phyloP scores from a whole-genome alignment of 2,329 filamentous ascomycete species.

The Dactylellina leptospora region DNA sequence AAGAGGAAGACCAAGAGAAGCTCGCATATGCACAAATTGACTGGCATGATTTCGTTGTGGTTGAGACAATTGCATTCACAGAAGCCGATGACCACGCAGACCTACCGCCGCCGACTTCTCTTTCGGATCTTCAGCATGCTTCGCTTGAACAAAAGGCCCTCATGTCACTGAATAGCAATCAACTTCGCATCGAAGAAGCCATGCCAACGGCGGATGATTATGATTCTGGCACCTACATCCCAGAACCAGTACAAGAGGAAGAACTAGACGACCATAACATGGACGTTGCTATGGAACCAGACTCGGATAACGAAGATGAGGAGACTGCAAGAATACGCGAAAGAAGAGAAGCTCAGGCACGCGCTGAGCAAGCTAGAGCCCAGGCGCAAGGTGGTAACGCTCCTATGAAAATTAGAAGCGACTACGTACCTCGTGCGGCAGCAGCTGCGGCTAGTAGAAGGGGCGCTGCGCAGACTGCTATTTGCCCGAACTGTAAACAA shows the following conservation, averaged over 20 bases:
- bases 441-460: slow-evolving; percentile 70
- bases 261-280: slow-evolving; percentile 55
- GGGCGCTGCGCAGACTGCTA: slow-evolving; percentile 68
- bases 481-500: slow-evolving; percentile 94
- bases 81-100: slow-evolving; percentile 86
- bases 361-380: slow-evolving; percentile 79
- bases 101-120: slow-evolving; percentile 85
- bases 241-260: slow-evolving; percentile 55
- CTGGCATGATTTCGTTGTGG: slow-evolving; percentile 96
- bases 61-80: slow-evolving; percentile 92
- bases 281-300: slow-evolving; percentile 58
- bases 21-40: slow-evolving; percentile 84
- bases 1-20: slow-evolving; percentile 83
- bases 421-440: slow-evolving; percentile 87
- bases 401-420: slow-evolving; percentile 89
- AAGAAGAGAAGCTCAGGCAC: slow-evolving; percentile 68
- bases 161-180: slow-evolving; percentile 78
- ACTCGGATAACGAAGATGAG: slow-evolving; percentile 67
- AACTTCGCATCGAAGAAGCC: slow-evolving; percentile 90
- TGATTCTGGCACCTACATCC: slow-evolving; percentile 60
- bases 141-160: slow-evolving; percentile 94
- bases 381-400: slow-evolving; percentile 74
- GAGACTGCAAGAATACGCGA: slow-evolving; percentile 72
- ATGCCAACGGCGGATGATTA: slow-evolving; percentile 82
- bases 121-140: slow-evolving; percentile 90